These are phyloP conservation scores for Albugo candida DNA, from an alignment of 352 stramenopile species.

Conservation along the genomic window DNA sequence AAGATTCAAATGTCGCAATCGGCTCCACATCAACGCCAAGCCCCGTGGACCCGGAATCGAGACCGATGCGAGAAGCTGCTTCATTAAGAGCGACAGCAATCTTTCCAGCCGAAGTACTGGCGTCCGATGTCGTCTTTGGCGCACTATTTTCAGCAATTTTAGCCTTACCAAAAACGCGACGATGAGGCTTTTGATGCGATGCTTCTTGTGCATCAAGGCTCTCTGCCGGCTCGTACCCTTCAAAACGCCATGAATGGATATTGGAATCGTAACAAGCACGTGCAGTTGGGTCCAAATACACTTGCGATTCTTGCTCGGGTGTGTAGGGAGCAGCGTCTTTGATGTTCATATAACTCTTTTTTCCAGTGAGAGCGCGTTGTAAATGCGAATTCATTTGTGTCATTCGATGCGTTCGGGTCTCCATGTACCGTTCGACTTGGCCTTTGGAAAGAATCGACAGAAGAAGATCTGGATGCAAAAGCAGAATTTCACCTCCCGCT, in stretches of 20 bases:
- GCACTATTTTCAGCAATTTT: constrained; percentile 5
- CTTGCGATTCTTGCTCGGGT: constrained; percentile 49
- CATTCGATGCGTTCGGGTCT: constrained; percentile 33
- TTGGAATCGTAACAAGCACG: constrained; percentile 52
- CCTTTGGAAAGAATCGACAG: constrained; percentile 25
- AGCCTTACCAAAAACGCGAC: neutral
- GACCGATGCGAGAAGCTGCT: constrained; percentile 23
- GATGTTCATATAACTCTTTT: constrained; percentile 52
- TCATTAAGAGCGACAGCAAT: constrained; percentile 37
- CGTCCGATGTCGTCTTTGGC: neutral
- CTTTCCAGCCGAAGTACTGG: too few relatives aligned
- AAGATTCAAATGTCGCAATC: constrained; percentile 61
- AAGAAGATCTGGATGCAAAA: constrained; percentile 60
- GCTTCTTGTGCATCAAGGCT: constrained; percentile 15
- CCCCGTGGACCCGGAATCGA: constrained; percentile 25
- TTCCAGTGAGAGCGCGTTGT: constrained; percentile 58
- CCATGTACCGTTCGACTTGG: constrained; percentile 37
- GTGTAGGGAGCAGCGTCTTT: constrained; percentile 74
- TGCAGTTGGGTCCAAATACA: constrained; percentile 70
- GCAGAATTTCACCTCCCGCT: constrained; percentile 41
- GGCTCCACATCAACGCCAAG: constrained; percentile 74
- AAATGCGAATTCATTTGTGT: constrained; percentile 54
- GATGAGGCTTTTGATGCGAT: neutral
- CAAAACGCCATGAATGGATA: constrained; percentile 56
- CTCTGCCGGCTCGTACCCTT: constrained; percentile 7